These are phyloP conservation scores for Phytophthora hibernalis DNA, from an alignment of 352 stramenopile genomes.

Conservation along the genomic window DNA sequence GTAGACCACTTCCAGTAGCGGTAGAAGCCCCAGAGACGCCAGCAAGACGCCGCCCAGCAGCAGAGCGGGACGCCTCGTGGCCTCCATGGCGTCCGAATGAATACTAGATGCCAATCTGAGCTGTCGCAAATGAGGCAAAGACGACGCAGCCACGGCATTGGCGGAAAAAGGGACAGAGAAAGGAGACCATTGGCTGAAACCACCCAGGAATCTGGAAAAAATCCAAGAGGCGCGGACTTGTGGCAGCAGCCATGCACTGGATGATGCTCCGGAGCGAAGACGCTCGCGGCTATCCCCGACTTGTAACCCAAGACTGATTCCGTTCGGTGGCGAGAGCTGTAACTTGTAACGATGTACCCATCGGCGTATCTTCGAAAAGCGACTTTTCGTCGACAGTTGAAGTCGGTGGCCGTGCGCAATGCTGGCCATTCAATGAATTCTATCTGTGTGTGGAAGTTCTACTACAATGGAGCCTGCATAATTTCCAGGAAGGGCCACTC, in stretches of 20 bases:
- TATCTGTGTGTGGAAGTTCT: background rate
- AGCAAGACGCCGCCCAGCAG: slow-evolving; percentile 35
- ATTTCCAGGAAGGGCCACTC: slow-evolving; percentile 59
- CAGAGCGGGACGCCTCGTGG: slow-evolving; percentile 13
- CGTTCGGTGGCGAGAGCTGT: slow-evolving; percentile 2
- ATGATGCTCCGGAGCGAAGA: background rate
- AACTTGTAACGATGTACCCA: slow-evolving; percentile 20
- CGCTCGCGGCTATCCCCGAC: background rate
- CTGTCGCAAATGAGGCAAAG: slow-evolving; percentile 18
- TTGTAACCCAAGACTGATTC: background rate
- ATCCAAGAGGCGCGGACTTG: slow-evolving; percentile 13
- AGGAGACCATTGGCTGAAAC: slow-evolving; percentile 17
- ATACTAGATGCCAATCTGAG: slow-evolving; percentile 1
- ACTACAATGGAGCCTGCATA: background rate
- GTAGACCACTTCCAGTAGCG: slow-evolving; percentile 39
- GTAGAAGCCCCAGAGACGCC: slow-evolving; percentile 35
- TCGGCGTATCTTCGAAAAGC: slow-evolving; percentile 11
- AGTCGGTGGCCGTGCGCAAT: background rate
- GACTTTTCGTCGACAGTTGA: background rate
- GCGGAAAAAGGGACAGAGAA: slow-evolving; percentile 5
- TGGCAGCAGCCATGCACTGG: background rate
- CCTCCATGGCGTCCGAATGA: slow-evolving; percentile 25
- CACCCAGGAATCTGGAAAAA: slow-evolving; percentile 17
- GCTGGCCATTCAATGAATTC: background rate
- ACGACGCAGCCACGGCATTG: slow-evolving; percentile 13